phyloP scores from a whole-genome alignment of 805 yeast species.

The Tetrapisispora phaffii region DNA sequence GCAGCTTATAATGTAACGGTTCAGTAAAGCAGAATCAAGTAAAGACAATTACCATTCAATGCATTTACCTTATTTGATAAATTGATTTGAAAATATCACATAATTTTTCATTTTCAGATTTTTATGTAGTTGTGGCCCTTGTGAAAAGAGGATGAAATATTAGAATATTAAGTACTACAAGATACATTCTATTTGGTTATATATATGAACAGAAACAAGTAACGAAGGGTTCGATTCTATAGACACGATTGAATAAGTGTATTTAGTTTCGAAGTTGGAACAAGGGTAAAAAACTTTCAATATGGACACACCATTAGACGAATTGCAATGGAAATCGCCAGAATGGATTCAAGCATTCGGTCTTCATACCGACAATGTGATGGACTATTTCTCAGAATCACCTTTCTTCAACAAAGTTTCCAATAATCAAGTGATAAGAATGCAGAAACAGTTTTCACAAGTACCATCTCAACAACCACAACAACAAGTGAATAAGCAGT shows the following conservation, averaged over 20 bases:
- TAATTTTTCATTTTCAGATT: not conserved
- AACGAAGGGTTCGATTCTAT: no score
- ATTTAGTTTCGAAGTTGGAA: no score
- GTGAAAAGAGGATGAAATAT: not conserved
- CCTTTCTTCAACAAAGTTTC: conserved; percentile 93
- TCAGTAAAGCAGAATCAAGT: no score
- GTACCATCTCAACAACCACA: conserved; percentile 1
- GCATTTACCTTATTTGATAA: no score
- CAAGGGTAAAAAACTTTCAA: no score
- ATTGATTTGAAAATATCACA: not conserved
- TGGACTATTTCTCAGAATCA: conserved; percentile 86
- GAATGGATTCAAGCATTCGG: conserved; percentile 94
- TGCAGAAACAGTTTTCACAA: conserved; percentile 76
- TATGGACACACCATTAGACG: conserved; percentile 45
- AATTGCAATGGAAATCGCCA: conserved; percentile 93
- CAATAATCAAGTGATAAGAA: conserved; percentile 85
- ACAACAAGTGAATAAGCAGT: conserved; percentile 21
- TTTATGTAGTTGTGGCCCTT: not conserved
- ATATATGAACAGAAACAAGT: no score
- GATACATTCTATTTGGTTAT: no score
- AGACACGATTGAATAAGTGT: no score
- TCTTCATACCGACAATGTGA: conserved; percentile 75
- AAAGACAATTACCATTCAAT: no score
- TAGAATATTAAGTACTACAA: no score
- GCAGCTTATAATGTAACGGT: no score